Conservation (phyloP, 2,329 filamentous ascomycete species). For the Colletotrichum sublineola region DNA sequence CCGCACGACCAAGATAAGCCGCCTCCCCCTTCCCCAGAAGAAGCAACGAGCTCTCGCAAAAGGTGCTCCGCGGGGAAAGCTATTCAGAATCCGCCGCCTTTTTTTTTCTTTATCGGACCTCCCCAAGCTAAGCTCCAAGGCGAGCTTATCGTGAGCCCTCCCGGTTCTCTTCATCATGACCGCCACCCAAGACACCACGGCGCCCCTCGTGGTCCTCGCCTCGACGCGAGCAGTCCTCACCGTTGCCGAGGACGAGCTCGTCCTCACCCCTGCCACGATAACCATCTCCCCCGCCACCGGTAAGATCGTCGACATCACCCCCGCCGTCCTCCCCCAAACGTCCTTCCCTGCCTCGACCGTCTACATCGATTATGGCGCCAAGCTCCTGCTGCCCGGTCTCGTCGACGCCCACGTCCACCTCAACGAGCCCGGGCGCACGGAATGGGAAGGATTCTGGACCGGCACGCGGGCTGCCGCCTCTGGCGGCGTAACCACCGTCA, state of each 20-base stretch:
- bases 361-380: slow-evolving; percentile 88
- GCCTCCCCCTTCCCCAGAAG: slow-evolving; percentile 6
- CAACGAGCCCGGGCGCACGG: slow-evolving; percentile 95
- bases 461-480: slow-evolving; percentile 94
- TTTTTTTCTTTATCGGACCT: slow-evolving; percentile 12
- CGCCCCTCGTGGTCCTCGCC: slow-evolving; percentile 77
- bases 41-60: slow-evolving; percentile 12
- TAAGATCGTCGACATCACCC: slow-evolving; percentile 84
- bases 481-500: slow-evolving; percentile 94
- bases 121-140: slow-evolving; percentile 20
- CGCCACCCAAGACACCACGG: slow-evolving; percentile 47
- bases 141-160: slow-evolving; percentile 18
- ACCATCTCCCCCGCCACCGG: slow-evolving; percentile 82
- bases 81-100: slow-evolving; percentile 4
- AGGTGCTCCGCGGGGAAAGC: slow-evolving; percentile 20
- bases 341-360: slow-evolving; percentile 79
- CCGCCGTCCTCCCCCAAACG: slow-evolving; percentile 78
- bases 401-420: slow-evolving; percentile 98
- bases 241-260: slow-evolving; percentile 70
- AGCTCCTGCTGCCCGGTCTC: slow-evolving; percentile 87
- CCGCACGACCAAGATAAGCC: slow-evolving; percentile 33
- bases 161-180: slow-evolving; percentile 48
- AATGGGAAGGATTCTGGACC: slow-evolving; percentile 98
- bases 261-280: slow-evolving; percentile 85
- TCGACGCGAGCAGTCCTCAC: slow-evolving; percentile 88